A percentile compares a stretch with the other conserved stretches of the same genome.
Evolutionary conservation across 805 yeast genomes (phyloP).

Genomic region (Starmerella geochares): DNA sequence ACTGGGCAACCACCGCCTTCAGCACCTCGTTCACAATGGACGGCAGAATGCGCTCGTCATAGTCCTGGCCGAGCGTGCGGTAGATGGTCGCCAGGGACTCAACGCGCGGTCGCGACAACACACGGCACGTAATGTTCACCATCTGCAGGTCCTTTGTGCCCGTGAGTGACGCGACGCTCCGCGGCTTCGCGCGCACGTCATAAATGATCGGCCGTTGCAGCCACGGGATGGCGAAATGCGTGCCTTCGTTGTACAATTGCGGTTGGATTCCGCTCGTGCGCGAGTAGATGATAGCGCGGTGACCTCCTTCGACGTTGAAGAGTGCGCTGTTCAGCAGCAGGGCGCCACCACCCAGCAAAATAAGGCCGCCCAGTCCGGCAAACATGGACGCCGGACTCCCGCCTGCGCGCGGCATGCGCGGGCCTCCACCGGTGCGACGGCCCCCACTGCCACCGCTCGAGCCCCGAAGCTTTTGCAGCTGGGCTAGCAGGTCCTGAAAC

Average conservation of each 20-base stretch:
- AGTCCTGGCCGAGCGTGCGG: slow-evolving; percentile 87
- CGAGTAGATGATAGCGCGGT: slow-evolving; percentile 88
- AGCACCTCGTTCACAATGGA: slow-evolving; percentile 96
- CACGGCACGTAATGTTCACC: slow-evolving; percentile 99
- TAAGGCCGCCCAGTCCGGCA: slow-evolving; percentile 54
- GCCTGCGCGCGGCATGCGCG: slow-evolving; percentile 25
- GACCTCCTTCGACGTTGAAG: slow-evolving; percentile 96
- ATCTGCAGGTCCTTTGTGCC: slow-evolving; percentile 98
- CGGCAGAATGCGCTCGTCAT: slow-evolving; percentile 94
- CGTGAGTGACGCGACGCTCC: slow-evolving; percentile 89
- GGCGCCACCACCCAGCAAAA: slow-evolving; percentile 50
- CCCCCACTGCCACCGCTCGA: slow-evolving; percentile 4
- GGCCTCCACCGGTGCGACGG: slow-evolving; percentile 8
- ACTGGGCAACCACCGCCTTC: slow-evolving; percentile 94
- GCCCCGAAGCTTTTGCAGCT: slow-evolving; percentile 15
- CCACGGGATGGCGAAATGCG: slow-evolving; percentile 91
- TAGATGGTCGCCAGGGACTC: slow-evolving; percentile 69
- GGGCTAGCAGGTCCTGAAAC: slow-evolving; percentile 21
- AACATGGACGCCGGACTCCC: slow-evolving; percentile 46
- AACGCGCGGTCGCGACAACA: slow-evolving; percentile 78
- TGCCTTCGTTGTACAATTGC: slow-evolving; percentile 80
- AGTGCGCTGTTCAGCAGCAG: slow-evolving; percentile 44
- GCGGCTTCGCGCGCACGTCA: slow-evolving; percentile 94
- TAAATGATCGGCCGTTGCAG: slow-evolving; percentile 83
- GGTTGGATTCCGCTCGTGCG: slow-evolving; percentile 77